A percentile compares a stretch with the other conserved stretches of the same genome.
These are phyloP conservation scores for Kingdonia uniflora DNA, from an alignment of 164 flowering plant genomes.

Conservation along the genomic window DNA sequence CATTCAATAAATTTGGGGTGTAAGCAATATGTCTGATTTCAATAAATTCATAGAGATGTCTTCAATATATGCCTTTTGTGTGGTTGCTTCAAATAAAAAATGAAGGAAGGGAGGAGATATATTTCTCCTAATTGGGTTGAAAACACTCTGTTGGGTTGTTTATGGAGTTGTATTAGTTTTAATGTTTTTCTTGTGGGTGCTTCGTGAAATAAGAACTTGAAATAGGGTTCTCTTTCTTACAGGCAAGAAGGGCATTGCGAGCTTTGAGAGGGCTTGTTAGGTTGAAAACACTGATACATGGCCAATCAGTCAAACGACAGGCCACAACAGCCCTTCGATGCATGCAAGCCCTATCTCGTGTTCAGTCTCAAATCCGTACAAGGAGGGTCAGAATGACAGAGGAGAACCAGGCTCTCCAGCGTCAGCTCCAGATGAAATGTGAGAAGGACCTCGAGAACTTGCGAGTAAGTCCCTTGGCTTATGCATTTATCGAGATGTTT, in stretches of 20 bases:
- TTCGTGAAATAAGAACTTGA: not conserved
- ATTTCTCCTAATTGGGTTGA: too few species aligned
- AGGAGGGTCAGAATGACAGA: conserved; percentile 65
- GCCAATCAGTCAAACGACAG: conserved; percentile 58
- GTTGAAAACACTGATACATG: conserved; percentile 48
- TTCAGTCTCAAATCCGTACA: conserved; percentile 61
- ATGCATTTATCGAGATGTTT: not conserved
- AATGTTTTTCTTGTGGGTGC: not conserved
- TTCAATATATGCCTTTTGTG: too few species aligned
- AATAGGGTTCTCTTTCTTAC: not conserved
- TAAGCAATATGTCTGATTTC: too few species aligned
- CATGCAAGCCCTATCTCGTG: conserved; percentile 68
- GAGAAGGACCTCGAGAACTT: conserved; percentile 50
- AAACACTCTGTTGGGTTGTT: too few species aligned
- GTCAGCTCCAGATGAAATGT: conserved; percentile 44
- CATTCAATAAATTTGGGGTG: too few species aligned
- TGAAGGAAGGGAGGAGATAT: too few species aligned
- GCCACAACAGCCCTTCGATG: conserved; percentile 38
- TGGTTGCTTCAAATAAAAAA: too few species aligned
- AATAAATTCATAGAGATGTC: too few species aligned
- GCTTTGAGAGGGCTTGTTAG: conserved; percentile 66
- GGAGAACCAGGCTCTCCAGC: conserved; percentile 61
- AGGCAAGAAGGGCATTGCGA: conserved; percentile 64
- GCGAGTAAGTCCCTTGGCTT: conserved; percentile 7
- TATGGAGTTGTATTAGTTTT: too few species aligned